Evolutionary conservation across 1,284 basidiomycete species (phyloP), one percentile per base, ranked within the genome.

Genomic region (Fomes fomentarius): DNA sequence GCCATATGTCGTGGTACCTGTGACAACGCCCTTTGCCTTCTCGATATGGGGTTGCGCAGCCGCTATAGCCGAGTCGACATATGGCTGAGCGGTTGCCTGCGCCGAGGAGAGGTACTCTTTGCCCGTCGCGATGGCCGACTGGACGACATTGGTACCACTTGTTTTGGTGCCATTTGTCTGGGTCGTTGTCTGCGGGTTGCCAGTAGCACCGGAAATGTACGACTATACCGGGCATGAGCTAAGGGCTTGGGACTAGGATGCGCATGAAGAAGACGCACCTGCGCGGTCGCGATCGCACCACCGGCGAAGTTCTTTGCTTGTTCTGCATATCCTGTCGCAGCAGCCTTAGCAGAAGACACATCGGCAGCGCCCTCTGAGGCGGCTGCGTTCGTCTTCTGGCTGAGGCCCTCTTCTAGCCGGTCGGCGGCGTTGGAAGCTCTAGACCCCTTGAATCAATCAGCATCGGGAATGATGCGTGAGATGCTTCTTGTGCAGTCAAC

Each of bases 281-380:
- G 79, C 15, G 81, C 83, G 39, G 80, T 78, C n/a, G 75, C 66
- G 6, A 83, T 56, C 0, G 78, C 80, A 46, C 64, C 71, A 8
- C 68, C 68, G 0, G 78, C 81, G 2, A 82, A 47, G 15, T 65
- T 67, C 69, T 80, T 84, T 3, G 79, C 83, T 60, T 82, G 78
- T 19, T 81, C 77, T 4, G 85, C 67, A 61, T 73, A 37, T 70
- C 72, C 41, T 12, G 45, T 39, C 26, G 76, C 76, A 3, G 74
- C 61, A 2, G 71, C 74, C 58, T 78, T 77, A 0, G 74, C 75
- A 11, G 69, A 69, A 14, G 77, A 71, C 3, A 86, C 72, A 56
- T 81, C 77, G 7, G 69, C 66, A 60, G 80, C 71, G 3, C 84
- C 85, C 64, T 87, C 74, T 0, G 71, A 71, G 14, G 80, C 80